phyloP scores from a whole-genome alignment of 2,329 filamentous ascomycete genomes.

The Madurella fahalii region DNA sequence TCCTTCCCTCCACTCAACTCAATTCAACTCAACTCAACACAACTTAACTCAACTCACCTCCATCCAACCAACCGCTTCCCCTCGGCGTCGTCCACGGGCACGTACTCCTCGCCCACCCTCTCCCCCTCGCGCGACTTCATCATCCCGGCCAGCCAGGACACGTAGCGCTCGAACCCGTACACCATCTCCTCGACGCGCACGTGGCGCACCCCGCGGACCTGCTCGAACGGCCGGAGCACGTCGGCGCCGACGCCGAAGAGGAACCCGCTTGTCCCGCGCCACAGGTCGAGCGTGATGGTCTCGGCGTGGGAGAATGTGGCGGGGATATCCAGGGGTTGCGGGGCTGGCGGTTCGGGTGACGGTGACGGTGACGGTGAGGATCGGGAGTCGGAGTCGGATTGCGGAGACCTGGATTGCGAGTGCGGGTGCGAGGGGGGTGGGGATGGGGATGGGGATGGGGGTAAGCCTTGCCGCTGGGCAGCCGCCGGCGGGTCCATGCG shows the following conservation, averaged over 20 bases:
- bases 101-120: slow-evolving; percentile 2
- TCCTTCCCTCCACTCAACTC: too few species aligned
- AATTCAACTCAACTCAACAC: too few species aligned
- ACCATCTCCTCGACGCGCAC: slow-evolving; percentile 37
- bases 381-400: neutral
- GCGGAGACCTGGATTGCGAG: too few species aligned
- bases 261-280: slow-evolving; percentile 31
- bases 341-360: neutral
- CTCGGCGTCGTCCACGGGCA: slow-evolving; percentile 11
- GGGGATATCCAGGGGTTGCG: slow-evolving; percentile 17
- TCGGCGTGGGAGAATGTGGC: slow-evolving; percentile 36
- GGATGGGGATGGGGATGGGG: neutral
- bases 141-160: slow-evolving; percentile 40
- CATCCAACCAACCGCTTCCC: slow-evolving; percentile 11
- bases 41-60: neutral
- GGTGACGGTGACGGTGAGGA: neutral
- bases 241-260: slow-evolving; percentile 36
- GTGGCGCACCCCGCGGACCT: slow-evolving; percentile 37
- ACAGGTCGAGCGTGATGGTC: slow-evolving; percentile 38
- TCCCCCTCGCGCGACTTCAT: slow-evolving; percentile 13
- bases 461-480: neutral
- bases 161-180: slow-evolving; percentile 41
- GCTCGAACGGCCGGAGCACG: slow-evolving; percentile 38
- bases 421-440: too few species aligned
- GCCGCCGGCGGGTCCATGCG: slow-evolving; percentile 35